Conservation (phyloP, 192 early-diverging fungal genomes). For the Chytriomyces sp. region DNA sequence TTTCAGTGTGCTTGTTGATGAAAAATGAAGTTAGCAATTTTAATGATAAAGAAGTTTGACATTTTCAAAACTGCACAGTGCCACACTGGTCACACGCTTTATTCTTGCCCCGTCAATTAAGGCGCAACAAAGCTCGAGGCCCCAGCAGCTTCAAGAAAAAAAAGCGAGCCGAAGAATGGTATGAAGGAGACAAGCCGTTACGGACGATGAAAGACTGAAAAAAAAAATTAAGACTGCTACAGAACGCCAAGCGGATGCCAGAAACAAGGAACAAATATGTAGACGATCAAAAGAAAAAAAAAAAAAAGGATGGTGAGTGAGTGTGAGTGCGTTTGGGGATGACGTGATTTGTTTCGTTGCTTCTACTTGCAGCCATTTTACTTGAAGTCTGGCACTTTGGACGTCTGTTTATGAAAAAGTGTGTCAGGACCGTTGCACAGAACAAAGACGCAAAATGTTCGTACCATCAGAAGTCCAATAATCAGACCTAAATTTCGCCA, state of each 20-base stretch:
- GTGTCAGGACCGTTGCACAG: neutral
- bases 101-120: neutral
- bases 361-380: constrained; percentile 14
- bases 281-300: neutral
- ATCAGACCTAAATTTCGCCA: constrained; percentile 62
- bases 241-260: no score
- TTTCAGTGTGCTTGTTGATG: neutral
- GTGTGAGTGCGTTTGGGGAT: no score
- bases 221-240: neutral
- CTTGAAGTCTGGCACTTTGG: constrained; percentile 45
- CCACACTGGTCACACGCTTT: neutral
- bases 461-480: constrained; percentile 79
- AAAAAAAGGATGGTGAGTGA: neutral
- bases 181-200: neutral
- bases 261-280: constrained; percentile 1
- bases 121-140: neutral
- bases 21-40: neutral
- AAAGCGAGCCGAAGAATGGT: neutral
- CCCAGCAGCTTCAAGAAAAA: neutral
- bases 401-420: constrained; percentile 11
- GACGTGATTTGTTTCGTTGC: no score
- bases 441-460: neutral
- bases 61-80: no score
- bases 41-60: neutral
- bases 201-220: neutral